Evolutionary conservation across 345 rosid genomes (phyloP), one percentile per base, ranked within the genome.

Genomic region (Noccaea bulbosa): DNA sequence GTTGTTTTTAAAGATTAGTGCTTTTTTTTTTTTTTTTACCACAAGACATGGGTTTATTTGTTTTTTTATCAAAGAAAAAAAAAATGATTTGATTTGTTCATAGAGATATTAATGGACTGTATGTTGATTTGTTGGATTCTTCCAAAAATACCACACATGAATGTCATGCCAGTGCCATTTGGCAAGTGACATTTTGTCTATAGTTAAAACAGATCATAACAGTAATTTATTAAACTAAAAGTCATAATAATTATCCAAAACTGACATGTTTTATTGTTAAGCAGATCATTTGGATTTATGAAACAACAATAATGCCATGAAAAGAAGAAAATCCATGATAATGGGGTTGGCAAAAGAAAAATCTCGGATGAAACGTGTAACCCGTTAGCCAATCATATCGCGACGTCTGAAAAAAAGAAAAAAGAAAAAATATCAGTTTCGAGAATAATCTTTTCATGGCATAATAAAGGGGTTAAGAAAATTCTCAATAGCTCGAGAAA

Each of bases 1-100:
- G 49, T 66, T 24, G 27, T 49, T 74, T 67, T 60, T 43, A 67
- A 51, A 67, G 49, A 59, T 67, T 37, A 60, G 22, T 67, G 48
- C 5, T 30, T 32, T 14, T 53, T 66, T 33, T 17, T 17, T 17
- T 17, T 24, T 24, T 1, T 2, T 3, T 24, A 24, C 27, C 27
- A 24, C 27, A 24, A 24, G 27, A 24, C 27, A 24, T 24, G 27
- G 27, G 27, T 24, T 24, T 2, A 24, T 24, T 2, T 24, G 27
- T 24, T 24, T 24, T 24, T 24, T 24, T 24, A 24, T 24, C 27
- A 24, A 24, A 24, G 27, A 24, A 24, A 24, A 24, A 24, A 24
- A 24, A 24, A 24, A 24, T 24, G 27, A 24, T 24, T 24, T 24
- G 27, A 24, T 24, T 24, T 24, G 27, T 24, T 24, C 27, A 24